Percentiles rank a stretch among this genome's conserved stretches.
Conservation (phyloP, 1,284 basidiomycete species). For the Pseudozyma sp. region DNA sequence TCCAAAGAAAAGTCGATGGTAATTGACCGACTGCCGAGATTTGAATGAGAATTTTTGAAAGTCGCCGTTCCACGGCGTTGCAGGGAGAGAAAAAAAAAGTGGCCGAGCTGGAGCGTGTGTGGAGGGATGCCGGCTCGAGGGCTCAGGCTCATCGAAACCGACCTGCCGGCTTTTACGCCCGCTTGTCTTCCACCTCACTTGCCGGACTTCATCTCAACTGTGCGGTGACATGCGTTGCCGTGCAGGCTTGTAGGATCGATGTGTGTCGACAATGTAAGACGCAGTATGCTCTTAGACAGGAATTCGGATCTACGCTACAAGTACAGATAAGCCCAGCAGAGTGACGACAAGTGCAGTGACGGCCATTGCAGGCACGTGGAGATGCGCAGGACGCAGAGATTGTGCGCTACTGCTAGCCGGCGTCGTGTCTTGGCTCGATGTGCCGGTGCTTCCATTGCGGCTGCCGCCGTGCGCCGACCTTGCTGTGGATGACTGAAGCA, state of each 20-base stretch:
- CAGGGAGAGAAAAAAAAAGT: neutral
- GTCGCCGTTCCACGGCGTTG: neutral
- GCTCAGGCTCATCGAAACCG: no score
- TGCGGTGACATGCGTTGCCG: no score
- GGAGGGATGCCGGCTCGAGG: no score
- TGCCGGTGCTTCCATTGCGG: conserved; percentile 2
- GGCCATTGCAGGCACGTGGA: neutral
- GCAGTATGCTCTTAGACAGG: neutral
- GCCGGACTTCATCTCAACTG: no score
- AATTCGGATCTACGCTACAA: conserved; percentile 2
- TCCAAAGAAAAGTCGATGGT: conserved; percentile 11
- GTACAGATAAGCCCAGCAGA: neutral
- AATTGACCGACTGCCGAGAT: conserved; percentile 20
- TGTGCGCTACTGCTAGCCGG: conserved; percentile 1
- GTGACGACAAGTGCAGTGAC: neutral
- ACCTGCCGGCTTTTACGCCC: no score
- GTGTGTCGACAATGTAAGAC: neutral
- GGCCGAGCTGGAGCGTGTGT: neutral
- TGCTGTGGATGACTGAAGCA: conserved; percentile 71
- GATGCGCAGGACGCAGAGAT: neutral
- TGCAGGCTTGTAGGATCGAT: no score
- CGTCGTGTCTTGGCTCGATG: conserved; percentile 3
- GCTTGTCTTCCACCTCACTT: no score
- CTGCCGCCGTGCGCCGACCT: conserved; percentile 3
- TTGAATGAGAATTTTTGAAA: conserved; percentile 6